phyloP scores from a whole-genome alignment of 768 basidiomycete species.

The Lactifluus subvellereus region DNA sequence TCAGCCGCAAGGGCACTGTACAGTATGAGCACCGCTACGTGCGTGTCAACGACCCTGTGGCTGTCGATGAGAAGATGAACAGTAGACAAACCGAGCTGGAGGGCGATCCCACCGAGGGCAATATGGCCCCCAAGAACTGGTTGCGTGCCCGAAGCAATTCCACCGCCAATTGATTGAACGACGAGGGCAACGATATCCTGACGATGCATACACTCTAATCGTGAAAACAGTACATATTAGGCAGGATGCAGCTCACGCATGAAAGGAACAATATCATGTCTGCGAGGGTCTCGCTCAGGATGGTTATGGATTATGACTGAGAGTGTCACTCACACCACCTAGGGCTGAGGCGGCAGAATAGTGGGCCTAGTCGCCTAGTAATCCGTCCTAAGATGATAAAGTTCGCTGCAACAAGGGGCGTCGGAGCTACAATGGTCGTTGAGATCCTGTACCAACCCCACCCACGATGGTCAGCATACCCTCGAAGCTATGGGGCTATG shows the following conservation, averaged over 20 bases:
- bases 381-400: constrained; percentile 25
- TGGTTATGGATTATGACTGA: neutral
- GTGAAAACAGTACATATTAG: neutral
- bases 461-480: neutral
- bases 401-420: constrained; percentile 23
- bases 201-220: neutral
- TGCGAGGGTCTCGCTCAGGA: neutral
- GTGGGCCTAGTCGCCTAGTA: constrained; percentile 21
- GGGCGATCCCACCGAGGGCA: constrained; percentile 9
- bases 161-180: constrained; percentile 31
- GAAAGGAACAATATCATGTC: neutral
- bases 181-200: constrained; percentile 25
- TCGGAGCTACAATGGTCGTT: constrained; percentile 30
- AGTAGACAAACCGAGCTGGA: constrained; percentile 14
- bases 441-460: constrained; percentile 25
- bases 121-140: neutral
- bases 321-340: constrained; percentile 16
- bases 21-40: too few relatives aligned
- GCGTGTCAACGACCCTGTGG: neutral
- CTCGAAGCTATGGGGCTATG: neutral
- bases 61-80: neutral
- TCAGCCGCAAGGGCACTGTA: neutral
- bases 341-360: constrained; percentile 25
- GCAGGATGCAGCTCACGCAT: neutral
- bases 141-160: constrained; percentile 23